Conservation (phyloP, 116 monocot genomes). For the Trichopus zeylanicus region DNA sequence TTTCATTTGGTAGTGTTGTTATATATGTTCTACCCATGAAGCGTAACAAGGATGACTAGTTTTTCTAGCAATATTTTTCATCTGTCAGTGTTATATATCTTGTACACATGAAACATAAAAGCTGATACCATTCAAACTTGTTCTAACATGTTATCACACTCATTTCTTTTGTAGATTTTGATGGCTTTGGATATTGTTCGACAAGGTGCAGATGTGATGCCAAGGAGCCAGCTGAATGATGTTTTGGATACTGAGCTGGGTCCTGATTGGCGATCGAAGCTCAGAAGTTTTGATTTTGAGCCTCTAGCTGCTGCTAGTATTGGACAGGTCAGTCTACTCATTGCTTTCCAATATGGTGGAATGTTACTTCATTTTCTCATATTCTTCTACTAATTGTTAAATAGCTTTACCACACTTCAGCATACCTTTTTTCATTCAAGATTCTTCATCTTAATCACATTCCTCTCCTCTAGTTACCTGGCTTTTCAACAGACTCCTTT, state of each 20-base stretch:
- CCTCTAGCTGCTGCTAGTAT: conserved; percentile 96
- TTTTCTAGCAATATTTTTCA: neutral
- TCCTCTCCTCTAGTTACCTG: neutral
- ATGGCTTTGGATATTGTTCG: conserved; percentile 92
- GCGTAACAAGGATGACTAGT: too few relatives aligned
- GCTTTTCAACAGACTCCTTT: too few relatives aligned
- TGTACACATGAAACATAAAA: too few relatives aligned
- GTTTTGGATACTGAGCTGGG: conserved; percentile 89
- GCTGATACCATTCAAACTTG: too few relatives aligned
- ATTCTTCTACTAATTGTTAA: too few relatives aligned
- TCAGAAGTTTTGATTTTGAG: conserved; percentile 94
- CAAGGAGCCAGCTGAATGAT: conserved; percentile 76
- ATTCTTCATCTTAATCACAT: too few relatives aligned
- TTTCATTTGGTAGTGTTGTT: too few relatives aligned
- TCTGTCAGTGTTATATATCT: neutral
- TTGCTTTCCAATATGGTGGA: neutral
- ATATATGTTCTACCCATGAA: neutral
- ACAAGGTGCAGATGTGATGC: conserved; percentile 99
- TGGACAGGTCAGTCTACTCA: conserved; percentile 56
- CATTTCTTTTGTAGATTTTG: conserved; percentile 82
- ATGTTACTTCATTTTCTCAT: neutral
- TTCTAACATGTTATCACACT: too few relatives aligned
- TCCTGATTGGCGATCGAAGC: conserved; percentile 61
- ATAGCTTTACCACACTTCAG: neutral
- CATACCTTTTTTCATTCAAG: too few relatives aligned